Conservation (phyloP, 148 eudicot species). For the Vaccinium corymbosum region DNA sequence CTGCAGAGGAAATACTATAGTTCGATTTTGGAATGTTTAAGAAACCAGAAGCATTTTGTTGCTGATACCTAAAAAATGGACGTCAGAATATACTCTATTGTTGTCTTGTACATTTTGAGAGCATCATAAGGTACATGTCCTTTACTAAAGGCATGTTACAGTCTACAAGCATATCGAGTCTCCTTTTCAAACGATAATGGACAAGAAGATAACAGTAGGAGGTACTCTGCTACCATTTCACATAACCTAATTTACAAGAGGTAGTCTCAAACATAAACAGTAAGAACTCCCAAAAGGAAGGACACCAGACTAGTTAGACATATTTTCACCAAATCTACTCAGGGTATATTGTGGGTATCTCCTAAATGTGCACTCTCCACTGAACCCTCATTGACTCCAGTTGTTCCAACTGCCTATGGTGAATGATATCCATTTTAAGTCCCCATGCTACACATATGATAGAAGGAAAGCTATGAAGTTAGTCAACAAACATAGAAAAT, state of each 20-base stretch:
- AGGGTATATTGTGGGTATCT: not conserved
- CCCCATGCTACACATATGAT: not conserved
- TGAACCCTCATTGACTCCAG: not conserved
- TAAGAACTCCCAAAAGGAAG: not conserved
- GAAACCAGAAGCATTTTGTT: not conserved
- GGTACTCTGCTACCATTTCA: conserved; percentile 10
- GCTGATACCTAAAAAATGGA: not conserved
- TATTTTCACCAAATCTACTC: not conserved
- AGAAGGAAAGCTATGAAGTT: not conserved
- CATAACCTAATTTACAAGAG: not conserved
- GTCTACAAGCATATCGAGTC: not conserved
- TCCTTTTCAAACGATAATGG: not conserved
- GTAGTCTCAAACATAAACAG: not conserved
- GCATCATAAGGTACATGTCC: not conserved
- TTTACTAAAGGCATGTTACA: not conserved
- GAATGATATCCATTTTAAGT: conserved; percentile 6
- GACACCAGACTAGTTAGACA: not conserved
- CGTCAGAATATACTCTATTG: not conserved
- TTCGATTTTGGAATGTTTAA: not conserved
- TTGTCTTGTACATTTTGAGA: not conserved
- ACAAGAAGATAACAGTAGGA: not conserved
- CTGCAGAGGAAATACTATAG: conserved; percentile 34
- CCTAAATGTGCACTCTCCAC: not conserved
- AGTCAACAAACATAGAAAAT: not conserved
- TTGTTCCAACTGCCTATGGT: not conserved